phyloP scores from a whole-genome alignment of 2,329 filamentous ascomycete species.

The Lachnellula suecica region DNA sequence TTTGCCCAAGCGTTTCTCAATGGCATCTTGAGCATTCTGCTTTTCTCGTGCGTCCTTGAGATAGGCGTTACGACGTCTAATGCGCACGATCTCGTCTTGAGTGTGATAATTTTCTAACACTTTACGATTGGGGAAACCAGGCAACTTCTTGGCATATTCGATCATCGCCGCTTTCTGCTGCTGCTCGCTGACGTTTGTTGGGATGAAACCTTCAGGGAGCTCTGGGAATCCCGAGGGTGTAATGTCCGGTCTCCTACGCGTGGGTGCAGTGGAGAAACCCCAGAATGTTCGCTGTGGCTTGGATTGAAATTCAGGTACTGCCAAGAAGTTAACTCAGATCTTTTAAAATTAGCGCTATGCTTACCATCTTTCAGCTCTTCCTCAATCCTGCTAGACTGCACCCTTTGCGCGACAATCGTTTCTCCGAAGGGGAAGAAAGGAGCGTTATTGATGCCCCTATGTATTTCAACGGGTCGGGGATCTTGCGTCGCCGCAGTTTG shows the following conservation, averaged over 20 bases:
- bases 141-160: slow-evolving; percentile 7
- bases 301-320: slow-evolving; percentile 22
- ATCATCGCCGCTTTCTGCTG: slow-evolving; percentile 13
- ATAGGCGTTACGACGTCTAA: slow-evolving; percentile 1
- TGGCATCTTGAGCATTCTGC: background rate
- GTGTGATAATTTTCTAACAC: slow-evolving; percentile 20
- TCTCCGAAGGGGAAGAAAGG: slow-evolving; percentile 31
- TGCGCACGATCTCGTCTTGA: slow-evolving; percentile 13
- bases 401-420: slow-evolving; percentile 29
- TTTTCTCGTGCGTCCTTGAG: background rate
- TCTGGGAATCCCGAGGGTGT: slow-evolving; percentile 13
- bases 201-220: slow-evolving; percentile 16
- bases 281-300: background rate
- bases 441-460: slow-evolving; percentile 9
- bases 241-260: background rate
- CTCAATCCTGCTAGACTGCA: slow-evolving; percentile 20
- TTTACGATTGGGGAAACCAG: slow-evolving; percentile 9
- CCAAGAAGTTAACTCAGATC: slow-evolving; percentile 5
- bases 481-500: background rate
- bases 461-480: slow-evolving; percentile 3
- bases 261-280: background rate
- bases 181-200: slow-evolving; percentile 12
- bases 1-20: background rate
- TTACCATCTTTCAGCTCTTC: slow-evolving; percentile 28
- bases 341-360: background rate